A percentile compares a stretch with the other conserved stretches of the same genome.
Evolutionary conservation across 768 basidiomycete genomes (phyloP).

Genomic region (Boletus vinaceobasis): DNA sequence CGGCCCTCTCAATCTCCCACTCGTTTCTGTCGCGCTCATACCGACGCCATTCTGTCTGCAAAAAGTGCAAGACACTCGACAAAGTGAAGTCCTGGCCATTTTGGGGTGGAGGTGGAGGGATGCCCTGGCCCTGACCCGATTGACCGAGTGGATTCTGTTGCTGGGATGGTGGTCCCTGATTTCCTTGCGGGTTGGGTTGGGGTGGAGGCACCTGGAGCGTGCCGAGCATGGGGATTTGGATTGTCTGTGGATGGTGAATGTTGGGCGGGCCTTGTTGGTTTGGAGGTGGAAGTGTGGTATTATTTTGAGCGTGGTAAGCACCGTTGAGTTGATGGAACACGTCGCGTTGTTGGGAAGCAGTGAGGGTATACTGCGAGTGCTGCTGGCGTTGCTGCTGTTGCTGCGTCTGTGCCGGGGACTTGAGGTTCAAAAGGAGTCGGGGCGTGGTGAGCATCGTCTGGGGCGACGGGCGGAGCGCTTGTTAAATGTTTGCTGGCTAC

Average conservation of each 20-base stretch:
- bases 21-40: constrained; percentile 99
- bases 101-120: constrained; percentile 75
- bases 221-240: constrained; percentile 69
- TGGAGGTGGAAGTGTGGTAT: not conserved
- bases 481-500: constrained; percentile 27
- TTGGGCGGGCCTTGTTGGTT: constrained; percentile 28
- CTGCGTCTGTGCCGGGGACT: constrained; percentile 23
- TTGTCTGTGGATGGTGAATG: constrained; percentile 40
- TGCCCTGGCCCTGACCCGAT: constrained; percentile 49
- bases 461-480: constrained; percentile 16
- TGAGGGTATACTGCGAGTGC: constrained; percentile 28
- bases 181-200: constrained; percentile 36
- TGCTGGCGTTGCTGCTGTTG: constrained; percentile 24
- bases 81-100: constrained; percentile 92
- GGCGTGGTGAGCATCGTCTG: constrained; percentile 33
- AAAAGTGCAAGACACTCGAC: constrained; percentile 91
- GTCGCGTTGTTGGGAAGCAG: constrained; percentile 26
- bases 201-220: constrained; percentile 62
- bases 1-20: constrained; percentile 99
- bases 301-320: constrained; percentile 29
- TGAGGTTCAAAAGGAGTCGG: constrained; percentile 33
- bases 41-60: constrained; percentile 96
- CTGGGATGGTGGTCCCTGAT: constrained; percentile 46
- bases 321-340: constrained; percentile 28
- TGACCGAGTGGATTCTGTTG: constrained; percentile 57